These are phyloP conservation scores for Apophysomyces ossiformis DNA, from an alignment of 371 early-diverging fungal genomes.

Conservation along the genomic window DNA sequence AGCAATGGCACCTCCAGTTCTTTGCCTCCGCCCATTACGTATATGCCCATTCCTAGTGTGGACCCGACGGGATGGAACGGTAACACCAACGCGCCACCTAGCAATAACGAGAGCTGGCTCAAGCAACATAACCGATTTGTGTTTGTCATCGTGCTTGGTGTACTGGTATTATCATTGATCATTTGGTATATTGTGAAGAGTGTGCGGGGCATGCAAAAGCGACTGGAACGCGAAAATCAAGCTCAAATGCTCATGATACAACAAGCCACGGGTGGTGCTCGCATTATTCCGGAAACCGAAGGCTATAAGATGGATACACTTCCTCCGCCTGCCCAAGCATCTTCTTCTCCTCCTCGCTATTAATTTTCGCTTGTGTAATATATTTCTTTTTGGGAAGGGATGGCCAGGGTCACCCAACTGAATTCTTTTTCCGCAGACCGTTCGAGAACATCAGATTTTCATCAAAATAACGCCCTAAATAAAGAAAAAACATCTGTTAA, in stretches of 20 bases:
- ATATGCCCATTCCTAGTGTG: neutral
- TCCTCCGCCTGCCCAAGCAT: conserved; percentile 7
- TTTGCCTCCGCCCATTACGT: neutral
- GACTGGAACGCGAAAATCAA: conserved; percentile 23
- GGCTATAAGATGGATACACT: neutral
- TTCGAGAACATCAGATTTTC: conserved; percentile 2
- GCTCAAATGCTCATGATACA: conserved; percentile 27
- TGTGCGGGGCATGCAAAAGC: conserved; percentile 27
- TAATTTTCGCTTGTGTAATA: conserved; percentile 8
- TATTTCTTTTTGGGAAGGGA: conserved; percentile 7
- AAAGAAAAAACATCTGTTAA: no score
- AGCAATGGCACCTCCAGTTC: neutral
- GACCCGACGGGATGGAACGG: conserved; percentile 18
- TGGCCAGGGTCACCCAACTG: conserved; percentile 11
- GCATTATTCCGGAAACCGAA: conserved; percentile 10
- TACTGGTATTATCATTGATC: conserved; percentile 22
- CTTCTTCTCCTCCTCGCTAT: conserved; percentile 8
- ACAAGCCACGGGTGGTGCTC: conserved; percentile 19
- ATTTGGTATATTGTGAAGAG: conserved; percentile 29
- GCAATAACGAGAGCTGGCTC: conserved; percentile 29
- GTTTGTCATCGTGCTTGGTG: conserved; percentile 26
- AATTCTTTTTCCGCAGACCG: neutral
- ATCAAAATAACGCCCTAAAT: no score
- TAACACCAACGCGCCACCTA: conserved; percentile 10
- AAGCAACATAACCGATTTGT: conserved; percentile 25